These are phyloP conservation scores for Pseudonectria buxi DNA, from an alignment of 2,329 filamentous ascomycete genomes.

Conservation along the genomic window DNA sequence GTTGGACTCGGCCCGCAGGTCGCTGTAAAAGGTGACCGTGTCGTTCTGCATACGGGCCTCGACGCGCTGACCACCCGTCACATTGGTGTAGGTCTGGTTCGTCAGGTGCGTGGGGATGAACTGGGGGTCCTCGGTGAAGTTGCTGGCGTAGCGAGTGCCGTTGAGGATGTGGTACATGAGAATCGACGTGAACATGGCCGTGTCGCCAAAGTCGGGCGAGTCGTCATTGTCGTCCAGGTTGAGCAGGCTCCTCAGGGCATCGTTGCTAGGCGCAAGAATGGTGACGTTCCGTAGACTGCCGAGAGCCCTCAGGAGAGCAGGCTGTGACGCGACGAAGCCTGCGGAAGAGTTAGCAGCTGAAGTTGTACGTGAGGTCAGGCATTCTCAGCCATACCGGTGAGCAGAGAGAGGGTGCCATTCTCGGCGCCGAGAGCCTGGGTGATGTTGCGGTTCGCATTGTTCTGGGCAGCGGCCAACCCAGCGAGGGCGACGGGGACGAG, in stretches of 20 bases:
- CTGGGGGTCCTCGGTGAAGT: constrained; percentile 21
- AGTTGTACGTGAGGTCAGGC: background rate
- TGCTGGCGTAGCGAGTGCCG: constrained; percentile 32
- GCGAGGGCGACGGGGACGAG: constrained; percentile 13
- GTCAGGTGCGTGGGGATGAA: constrained; percentile 37
- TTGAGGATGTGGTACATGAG: constrained; percentile 54
- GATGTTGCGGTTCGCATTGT: constrained; percentile 9
- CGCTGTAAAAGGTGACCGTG: constrained; percentile 40
- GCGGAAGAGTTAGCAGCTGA: constrained; percentile 4
- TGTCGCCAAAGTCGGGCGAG: constrained; percentile 32
- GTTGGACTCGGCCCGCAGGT: constrained; percentile 31
- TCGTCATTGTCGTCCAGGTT: constrained; percentile 34
- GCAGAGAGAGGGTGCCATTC: constrained; percentile 21
- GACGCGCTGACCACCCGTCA: constrained; percentile 37
- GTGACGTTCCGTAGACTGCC: constrained; percentile 15
- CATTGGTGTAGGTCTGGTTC: constrained; percentile 35
- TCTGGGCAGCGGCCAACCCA: constrained; percentile 15
- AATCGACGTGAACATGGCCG: constrained; percentile 34
- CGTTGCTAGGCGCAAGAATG: constrained; percentile 49
- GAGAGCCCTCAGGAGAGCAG: constrained; percentile 12
- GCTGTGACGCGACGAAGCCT: constrained; percentile 20
- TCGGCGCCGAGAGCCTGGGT: constrained; percentile 18
- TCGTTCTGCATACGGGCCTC: constrained; percentile 35
- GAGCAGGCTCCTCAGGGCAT: constrained; percentile 44
- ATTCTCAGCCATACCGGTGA: constrained; percentile 10